Conservation (phyloP, 2,329 filamentous ascomycete species). For the Cladosporium cucumerinum region DNA sequence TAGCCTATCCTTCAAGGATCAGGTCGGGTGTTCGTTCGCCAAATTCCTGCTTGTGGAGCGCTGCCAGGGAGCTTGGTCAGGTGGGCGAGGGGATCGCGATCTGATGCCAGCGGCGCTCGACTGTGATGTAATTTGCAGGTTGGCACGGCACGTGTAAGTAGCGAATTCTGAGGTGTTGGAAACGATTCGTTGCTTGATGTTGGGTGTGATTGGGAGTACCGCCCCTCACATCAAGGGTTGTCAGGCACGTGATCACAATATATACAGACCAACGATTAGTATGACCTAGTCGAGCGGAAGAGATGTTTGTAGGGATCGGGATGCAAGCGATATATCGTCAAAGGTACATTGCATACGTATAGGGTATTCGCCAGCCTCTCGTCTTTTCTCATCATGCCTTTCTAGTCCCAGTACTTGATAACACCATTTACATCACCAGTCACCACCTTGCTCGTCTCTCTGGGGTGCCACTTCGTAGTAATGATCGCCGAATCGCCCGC, state of each 20-base stretch:
- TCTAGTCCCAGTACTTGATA: conserved; percentile 87
- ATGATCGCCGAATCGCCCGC: conserved; percentile 79
- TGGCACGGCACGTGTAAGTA: background rate
- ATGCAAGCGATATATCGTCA: background rate
- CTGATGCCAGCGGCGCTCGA: background rate
- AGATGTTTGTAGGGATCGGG: background rate
- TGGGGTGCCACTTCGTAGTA: conserved; percentile 93
- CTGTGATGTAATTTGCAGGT: background rate
- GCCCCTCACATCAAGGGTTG: background rate
- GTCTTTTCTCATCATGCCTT: background rate
- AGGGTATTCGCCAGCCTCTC: conserved; percentile 1
- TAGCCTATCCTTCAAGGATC: background rate
- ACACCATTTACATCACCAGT: conserved; percentile 86
- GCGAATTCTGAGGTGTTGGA: background rate
- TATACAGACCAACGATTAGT: background rate
- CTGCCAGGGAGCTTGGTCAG: background rate
- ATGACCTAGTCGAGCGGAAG: background rate
- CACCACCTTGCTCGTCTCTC: conserved; percentile 90
- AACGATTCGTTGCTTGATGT: background rate
- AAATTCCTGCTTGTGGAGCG: conserved; percentile 3
- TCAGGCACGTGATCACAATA: background rate
- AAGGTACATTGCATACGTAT: background rate
- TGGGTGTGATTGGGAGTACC: background rate
- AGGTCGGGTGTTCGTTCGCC: background rate
- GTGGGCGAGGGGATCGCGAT: background rate